phyloP scores from a whole-genome alignment of 345 rosid genomes.

The Citrus mangshanensis region DNA sequence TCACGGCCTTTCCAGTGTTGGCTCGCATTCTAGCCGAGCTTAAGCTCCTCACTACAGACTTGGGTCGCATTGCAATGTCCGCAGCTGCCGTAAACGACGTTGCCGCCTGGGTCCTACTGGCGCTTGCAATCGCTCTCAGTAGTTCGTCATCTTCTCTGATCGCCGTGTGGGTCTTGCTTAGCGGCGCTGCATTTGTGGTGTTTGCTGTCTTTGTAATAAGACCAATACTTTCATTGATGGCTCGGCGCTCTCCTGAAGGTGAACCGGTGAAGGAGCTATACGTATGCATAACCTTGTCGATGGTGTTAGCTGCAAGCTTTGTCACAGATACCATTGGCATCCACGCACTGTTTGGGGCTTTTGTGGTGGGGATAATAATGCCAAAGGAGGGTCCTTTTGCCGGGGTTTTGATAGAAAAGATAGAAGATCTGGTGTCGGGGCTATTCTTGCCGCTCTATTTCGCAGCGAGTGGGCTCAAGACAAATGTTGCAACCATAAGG shows the following conservation, averaged over 20 bases:
- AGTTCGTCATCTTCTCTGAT: conserved; percentile 23
- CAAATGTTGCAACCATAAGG: conserved; percentile 37
- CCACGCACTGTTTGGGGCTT: conserved; percentile 48
- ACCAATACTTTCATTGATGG: conserved; percentile 28
- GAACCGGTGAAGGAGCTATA: conserved; percentile 47
- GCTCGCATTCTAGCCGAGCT: conserved; percentile 51
- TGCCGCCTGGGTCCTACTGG: conserved; percentile 49
- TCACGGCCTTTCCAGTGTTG: conserved; percentile 49
- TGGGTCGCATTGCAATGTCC: conserved; percentile 52
- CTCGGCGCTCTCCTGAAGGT: conserved; percentile 37
- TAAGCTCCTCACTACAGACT: conserved; percentile 47
- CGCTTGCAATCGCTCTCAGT: conserved; percentile 42
- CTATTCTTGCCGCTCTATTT: conserved; percentile 44
- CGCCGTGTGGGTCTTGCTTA: conserved; percentile 42
- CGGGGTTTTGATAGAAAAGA: conserved; percentile 37
- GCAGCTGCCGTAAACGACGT: conserved; percentile 49
- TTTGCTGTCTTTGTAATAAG: conserved; percentile 15
- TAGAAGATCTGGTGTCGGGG: conserved; percentile 45
- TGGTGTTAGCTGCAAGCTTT: conserved; percentile 35
- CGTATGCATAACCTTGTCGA: conserved; percentile 32
- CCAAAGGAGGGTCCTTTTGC: conserved; percentile 49
- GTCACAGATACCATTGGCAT: conserved; percentile 43
- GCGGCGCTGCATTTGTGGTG: conserved; percentile 31
- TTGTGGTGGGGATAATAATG: conserved; percentile 37
- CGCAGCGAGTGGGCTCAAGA: conserved; percentile 41